These are phyloP conservation scores for Chytridiales sp. DNA, from an alignment of 371 early-diverging fungal genomes.

Conservation along the genomic window DNA sequence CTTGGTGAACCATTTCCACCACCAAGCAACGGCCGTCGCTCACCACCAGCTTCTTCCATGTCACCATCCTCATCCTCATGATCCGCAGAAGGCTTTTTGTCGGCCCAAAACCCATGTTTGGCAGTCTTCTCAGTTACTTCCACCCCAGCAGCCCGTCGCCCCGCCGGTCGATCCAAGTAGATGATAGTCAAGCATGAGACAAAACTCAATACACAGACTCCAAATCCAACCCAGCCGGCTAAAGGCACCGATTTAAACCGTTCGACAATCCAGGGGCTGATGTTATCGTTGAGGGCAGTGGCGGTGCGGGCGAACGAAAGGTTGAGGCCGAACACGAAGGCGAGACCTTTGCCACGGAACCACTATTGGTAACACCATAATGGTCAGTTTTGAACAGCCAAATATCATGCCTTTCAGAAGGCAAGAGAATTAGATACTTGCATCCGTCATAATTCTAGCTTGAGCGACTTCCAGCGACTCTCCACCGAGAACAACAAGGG, in stretches of 20 bases:
- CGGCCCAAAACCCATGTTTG: background rate
- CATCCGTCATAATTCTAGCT: conserved; percentile 21
- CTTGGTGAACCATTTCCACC: background rate
- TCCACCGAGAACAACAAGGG: conserved; percentile 72
- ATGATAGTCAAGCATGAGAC: conserved; percentile 27
- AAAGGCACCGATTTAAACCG: conserved; percentile 6
- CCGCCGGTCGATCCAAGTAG: conserved; percentile 28
- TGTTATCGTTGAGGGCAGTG: conserved; percentile 61
- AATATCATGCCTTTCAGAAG: background rate
- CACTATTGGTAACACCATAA: conserved; percentile 11
- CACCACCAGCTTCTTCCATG: background rate
- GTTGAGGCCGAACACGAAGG: conserved; percentile 62
- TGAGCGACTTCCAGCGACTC: conserved; percentile 69
- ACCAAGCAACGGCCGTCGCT: background rate
- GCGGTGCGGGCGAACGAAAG: conserved; percentile 61
- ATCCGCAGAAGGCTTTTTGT: background rate
- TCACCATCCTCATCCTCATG: background rate
- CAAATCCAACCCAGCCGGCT: conserved; percentile 53
- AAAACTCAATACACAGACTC: conserved; percentile 41
- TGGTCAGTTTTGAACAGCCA: background rate
- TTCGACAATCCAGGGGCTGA: conserved; percentile 55
- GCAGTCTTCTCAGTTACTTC: background rate
- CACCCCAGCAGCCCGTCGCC: conserved; percentile 28
- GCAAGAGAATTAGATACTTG: background rate
- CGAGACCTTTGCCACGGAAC: conserved; percentile 48